Evolutionary conservation across 495 filamentous ascomycete genomes (phyloP).

Genomic region (Hyaloscypha hepaticicola): DNA sequence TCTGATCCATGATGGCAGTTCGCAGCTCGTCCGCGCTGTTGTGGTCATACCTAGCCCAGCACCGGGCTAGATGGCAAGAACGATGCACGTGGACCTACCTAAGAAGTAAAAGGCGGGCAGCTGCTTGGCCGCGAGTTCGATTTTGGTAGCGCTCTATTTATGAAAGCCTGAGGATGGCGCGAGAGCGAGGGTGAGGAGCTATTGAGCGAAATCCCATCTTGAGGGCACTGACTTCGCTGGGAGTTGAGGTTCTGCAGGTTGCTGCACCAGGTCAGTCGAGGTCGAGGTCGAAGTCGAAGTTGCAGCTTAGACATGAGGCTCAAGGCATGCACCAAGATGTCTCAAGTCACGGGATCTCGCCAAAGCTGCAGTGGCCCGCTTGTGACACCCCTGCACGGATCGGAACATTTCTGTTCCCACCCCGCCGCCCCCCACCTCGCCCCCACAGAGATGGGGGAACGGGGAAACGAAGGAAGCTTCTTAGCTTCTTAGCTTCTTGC

Average conservation of each 20-base stretch:
- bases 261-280: not conserved
- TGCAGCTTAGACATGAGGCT: too few species aligned
- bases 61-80: not conserved
- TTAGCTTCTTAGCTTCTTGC: too few species aligned
- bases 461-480: too few species aligned
- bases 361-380: too few species aligned
- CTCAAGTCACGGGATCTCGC: not conserved
- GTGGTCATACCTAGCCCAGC: not conserved
- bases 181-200: not conserved
- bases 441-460: too few species aligned
- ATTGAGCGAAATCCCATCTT: not conserved
- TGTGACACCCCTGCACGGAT: too few species aligned
- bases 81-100: conserved; percentile 1
- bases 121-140: not conserved
- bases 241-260: not conserved
- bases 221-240: not conserved
- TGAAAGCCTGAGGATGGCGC: not conserved
- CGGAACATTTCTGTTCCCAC: too few species aligned
- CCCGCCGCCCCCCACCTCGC: too few species aligned
- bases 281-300: not conserved
- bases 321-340: not conserved
- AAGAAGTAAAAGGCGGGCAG: not conserved
- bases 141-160: not conserved
- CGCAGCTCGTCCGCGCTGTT: not conserved
- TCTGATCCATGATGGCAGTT: conserved; percentile 69